Percentiles rank a stretch among this genome's conserved stretches.
Conservation (phyloP, 1,139 yeast species). For the Dujonia santamariae region DNA sequence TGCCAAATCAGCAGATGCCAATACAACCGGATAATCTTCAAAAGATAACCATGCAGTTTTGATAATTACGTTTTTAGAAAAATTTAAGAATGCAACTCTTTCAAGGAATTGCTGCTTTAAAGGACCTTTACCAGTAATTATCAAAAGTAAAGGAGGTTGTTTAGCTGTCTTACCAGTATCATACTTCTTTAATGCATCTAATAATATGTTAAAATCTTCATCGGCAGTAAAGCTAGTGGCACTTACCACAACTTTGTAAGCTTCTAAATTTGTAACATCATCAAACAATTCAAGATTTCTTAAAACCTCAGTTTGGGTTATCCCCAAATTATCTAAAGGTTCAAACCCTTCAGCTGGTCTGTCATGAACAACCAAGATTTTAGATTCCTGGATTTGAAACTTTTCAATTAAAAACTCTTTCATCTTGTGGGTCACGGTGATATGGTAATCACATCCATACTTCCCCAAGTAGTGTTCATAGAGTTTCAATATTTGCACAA, state of each 20-base stretch:
- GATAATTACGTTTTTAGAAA: constrained; percentile 49
- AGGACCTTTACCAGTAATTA: constrained; percentile 97
- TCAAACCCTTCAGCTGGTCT: constrained; percentile 69
- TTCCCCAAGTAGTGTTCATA: constrained; percentile 62
- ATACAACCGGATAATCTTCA: constrained; percentile 75
- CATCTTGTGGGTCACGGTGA: constrained; percentile 82
- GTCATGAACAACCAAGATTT: constrained; percentile 58
- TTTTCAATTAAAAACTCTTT: constrained; percentile 53
- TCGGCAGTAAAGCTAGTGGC: constrained; percentile 96
- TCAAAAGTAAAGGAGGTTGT: constrained; percentile 54
- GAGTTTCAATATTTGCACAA: constrained; percentile 55
- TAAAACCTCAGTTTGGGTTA: constrained; percentile 32
- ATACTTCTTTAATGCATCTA: constrained; percentile 64
- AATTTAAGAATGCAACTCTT: constrained; percentile 40
- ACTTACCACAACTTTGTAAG: constrained; percentile 67
- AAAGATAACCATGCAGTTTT: constrained; percentile 73
- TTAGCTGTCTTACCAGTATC: constrained; percentile 28
- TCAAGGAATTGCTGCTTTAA: constrained; percentile 48
- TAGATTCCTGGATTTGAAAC: constrained; percentile 42
- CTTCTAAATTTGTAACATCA: constrained; percentile 20
- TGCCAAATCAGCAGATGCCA: constrained; percentile 82
- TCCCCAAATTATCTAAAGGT: constrained; percentile 32
- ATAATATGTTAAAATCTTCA: constrained; percentile 73
- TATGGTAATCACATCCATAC: constrained; percentile 58
- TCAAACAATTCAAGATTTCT: constrained; percentile 38